These are phyloP conservation scores for Wickerhamiella vanderwaltii DNA, from an alignment of 805 yeast species.

Conservation along the genomic window DNA sequence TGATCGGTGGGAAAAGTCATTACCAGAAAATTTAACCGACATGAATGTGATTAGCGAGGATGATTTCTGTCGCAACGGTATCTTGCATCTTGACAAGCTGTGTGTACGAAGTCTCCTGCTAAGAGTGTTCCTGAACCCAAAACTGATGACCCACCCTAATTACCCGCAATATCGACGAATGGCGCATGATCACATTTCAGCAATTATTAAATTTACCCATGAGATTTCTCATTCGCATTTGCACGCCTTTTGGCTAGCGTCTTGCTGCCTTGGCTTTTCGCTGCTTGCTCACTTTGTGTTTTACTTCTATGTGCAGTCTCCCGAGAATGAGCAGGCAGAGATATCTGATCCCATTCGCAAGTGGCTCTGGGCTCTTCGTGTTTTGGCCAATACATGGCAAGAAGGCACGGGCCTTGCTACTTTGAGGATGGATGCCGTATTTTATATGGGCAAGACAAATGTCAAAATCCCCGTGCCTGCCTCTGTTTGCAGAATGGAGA, in stretches of 20 bases:
- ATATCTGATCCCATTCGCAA: slow-evolving; percentile 23
- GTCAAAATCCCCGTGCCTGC: slow-evolving; percentile 11
- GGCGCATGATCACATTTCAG: slow-evolving; percentile 24
- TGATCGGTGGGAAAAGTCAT: slow-evolving; percentile 20
- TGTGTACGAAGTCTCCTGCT: slow-evolving; percentile 25
- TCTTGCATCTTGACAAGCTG: slow-evolving; percentile 23
- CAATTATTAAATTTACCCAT: slow-evolving; percentile 24
- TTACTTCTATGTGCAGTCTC: slow-evolving; percentile 25
- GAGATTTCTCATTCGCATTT: slow-evolving; percentile 28
- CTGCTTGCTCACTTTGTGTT: slow-evolving; percentile 27
- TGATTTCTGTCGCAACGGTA: slow-evolving; percentile 26
- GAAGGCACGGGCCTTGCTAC: slow-evolving; percentile 29
- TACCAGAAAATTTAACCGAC: slow-evolving; percentile 22
- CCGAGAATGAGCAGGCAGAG: slow-evolving; percentile 21
- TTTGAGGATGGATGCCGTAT: slow-evolving; percentile 25
- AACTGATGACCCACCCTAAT: slow-evolving; percentile 15
- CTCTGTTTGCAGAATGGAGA: not conserved
- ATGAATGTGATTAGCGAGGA: slow-evolving; percentile 19
- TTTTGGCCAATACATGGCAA: slow-evolving; percentile 27
- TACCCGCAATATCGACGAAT: slow-evolving; percentile 20
- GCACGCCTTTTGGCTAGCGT: slow-evolving; percentile 28
- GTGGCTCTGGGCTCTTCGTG: slow-evolving; percentile 27
- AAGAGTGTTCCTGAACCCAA: slow-evolving; percentile 22
- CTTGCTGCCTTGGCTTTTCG: slow-evolving; percentile 25
- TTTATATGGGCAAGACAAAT: slow-evolving; percentile 23